These are phyloP conservation scores for Epichloe glyceriae DNA, from an alignment of 2,329 filamentous ascomycete species.

Conservation along the genomic window DNA sequence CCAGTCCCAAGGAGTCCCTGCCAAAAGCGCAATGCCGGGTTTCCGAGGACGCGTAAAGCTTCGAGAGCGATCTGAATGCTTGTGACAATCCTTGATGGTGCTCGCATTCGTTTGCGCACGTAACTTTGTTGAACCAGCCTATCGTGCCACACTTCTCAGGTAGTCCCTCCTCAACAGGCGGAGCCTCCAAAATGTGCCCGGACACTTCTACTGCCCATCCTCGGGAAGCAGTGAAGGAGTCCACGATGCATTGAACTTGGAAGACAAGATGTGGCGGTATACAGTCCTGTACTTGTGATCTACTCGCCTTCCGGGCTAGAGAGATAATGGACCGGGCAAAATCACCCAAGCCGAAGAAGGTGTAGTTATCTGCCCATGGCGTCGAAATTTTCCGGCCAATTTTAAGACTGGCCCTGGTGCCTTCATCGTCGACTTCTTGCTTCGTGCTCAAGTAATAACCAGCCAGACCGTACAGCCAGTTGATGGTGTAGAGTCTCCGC, in stretches of 20 bases:
- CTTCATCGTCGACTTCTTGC: not conserved
- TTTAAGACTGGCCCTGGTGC: not conserved
- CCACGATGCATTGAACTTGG: conserved; percentile 36
- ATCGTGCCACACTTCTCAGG: not conserved
- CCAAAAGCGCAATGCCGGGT: not conserved
- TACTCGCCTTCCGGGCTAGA: conserved; percentile 32
- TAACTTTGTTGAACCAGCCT: not conserved
- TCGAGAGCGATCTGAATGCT: not conserved
- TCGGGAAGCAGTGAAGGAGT: conserved; percentile 29
- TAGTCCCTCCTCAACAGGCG: not conserved
- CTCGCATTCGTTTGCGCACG: not conserved
- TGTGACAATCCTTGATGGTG: not conserved
- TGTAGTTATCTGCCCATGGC: conserved; percentile 16
- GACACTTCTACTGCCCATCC: conserved; percentile 25
- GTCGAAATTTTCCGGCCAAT: not conserved
- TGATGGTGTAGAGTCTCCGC: conserved; percentile 35
- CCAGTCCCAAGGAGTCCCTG: not conserved
- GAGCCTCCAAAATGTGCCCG: not conserved
- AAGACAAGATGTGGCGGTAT: conserved; percentile 36
- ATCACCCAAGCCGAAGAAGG: conserved; percentile 30
- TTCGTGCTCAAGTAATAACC: conserved; percentile 25
- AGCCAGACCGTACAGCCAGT: conserved; percentile 39
- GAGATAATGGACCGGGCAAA: conserved; percentile 30
- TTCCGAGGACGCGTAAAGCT: not conserved
- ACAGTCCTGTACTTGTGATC: conserved; percentile 21